phyloP scores from a whole-genome alignment of 2,329 filamentous ascomycete genomes.

The Cytospora schulzeri region DNA sequence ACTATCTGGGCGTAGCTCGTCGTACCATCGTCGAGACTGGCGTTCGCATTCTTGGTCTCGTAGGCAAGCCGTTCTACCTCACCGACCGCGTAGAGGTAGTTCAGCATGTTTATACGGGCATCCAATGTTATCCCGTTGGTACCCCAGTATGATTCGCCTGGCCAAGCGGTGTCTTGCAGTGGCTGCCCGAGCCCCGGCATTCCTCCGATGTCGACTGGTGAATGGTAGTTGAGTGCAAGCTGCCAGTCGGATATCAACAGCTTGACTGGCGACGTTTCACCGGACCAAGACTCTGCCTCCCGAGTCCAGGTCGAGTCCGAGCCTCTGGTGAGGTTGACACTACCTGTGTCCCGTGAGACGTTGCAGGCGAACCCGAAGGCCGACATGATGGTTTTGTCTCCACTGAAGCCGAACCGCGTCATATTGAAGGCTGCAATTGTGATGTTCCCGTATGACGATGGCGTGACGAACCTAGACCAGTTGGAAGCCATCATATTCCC shows the following conservation, averaged over 20 bases:
- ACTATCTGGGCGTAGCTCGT: background rate
- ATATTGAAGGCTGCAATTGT: too few relatives aligned
- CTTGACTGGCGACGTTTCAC: background rate
- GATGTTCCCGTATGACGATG: too few relatives aligned
- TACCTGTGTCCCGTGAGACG: too few relatives aligned
- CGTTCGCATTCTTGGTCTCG: background rate
- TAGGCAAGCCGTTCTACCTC: background rate
- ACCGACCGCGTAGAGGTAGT: background rate
- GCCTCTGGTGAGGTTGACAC: too few relatives aligned
- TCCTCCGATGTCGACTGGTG: background rate
- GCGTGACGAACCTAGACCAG: background rate
- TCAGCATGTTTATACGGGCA: background rate
- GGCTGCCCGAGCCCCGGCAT: background rate
- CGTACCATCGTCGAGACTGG: background rate
- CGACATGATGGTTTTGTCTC: too few relatives aligned
- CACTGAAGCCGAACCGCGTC: too few relatives aligned
- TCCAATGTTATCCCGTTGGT: background rate
- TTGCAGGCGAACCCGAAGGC: too few relatives aligned
- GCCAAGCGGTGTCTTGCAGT: background rate
- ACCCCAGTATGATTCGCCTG: background rate
- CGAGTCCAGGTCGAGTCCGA: background rate
- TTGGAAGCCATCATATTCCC: background rate
- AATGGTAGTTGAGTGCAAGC: background rate
- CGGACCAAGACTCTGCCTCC: background rate
- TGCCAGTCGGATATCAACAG: background rate